phyloP scores from a whole-genome alignment of 345 rosid species.

The Lepidium africanum region DNA sequence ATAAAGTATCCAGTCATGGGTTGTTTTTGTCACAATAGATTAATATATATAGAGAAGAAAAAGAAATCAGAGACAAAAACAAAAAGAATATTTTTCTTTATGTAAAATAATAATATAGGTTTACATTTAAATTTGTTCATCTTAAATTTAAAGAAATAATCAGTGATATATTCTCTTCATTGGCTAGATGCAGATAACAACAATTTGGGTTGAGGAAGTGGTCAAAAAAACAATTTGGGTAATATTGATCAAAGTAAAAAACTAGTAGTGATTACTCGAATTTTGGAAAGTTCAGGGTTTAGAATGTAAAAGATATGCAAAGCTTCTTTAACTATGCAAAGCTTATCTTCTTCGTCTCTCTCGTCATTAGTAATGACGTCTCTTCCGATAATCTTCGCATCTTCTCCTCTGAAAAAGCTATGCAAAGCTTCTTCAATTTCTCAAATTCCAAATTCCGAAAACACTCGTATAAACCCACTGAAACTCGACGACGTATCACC shows the following conservation, averaged over 20 bases:
- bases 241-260: no score
- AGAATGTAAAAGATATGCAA: no score
- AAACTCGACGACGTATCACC: not conserved
- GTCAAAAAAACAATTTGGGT: no score
- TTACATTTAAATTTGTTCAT: not conserved
- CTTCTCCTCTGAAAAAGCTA: constrained; percentile 14
- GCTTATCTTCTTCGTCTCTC: not conserved
- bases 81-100: not conserved
- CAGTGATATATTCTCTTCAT: not conserved
- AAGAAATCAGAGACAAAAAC: not conserved
- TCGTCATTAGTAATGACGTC: constrained; percentile 12
- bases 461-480: not conserved
- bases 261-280: no score
- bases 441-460: not conserved
- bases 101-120: constrained; percentile 30
- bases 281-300: no score
- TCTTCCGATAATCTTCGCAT: constrained; percentile 19
- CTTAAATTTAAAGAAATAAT: not conserved
- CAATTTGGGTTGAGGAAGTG: no score
- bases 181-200: not conserved
- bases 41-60: constrained; percentile 7
- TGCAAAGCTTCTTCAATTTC: not conserved
- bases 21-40: constrained; percentile 22
- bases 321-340: no score
- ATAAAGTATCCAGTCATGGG: constrained; percentile 22